phyloP scores from a whole-genome alignment of 495 filamentous ascomycete genomes.

The Podospora tetraspora region DNA sequence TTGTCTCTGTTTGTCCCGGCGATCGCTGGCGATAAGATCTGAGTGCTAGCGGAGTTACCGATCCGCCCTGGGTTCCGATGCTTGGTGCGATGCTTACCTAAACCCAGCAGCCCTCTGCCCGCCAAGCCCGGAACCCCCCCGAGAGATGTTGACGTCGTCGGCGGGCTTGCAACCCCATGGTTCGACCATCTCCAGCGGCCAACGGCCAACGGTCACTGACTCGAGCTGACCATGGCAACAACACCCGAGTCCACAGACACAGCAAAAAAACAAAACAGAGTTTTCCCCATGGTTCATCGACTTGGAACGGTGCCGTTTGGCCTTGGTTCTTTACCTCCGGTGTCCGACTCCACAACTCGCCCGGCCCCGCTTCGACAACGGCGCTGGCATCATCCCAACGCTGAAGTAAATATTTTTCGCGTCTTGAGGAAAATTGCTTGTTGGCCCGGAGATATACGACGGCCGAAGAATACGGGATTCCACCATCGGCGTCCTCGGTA shows the following conservation, averaged over 20 bases:
- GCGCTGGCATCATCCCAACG: background rate
- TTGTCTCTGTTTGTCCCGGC: background rate
- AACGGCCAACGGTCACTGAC: background rate
- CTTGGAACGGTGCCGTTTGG: background rate
- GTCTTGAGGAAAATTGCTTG: background rate
- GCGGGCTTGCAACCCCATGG: background rate
- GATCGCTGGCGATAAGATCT: background rate
- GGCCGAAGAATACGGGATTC: background rate
- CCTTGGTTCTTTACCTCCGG: background rate
- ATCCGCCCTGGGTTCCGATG: background rate
- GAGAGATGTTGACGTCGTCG: background rate
- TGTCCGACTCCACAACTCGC: background rate
- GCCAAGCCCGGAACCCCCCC: background rate
- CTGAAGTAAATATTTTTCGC: background rate
- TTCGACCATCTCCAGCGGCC: background rate
- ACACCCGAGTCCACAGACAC: background rate
- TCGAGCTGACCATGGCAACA: slow-evolving; percentile 8
- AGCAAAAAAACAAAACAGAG: background rate
- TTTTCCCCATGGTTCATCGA: background rate
- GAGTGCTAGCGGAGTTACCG: background rate
- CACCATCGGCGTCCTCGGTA: background rate
- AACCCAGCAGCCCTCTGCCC: background rate
- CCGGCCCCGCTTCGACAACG: background rate
- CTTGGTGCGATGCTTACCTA: background rate
- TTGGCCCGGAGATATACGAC: background rate